A percentile compares a stretch with the other conserved stretches of the same genome.
Evolutionary conservation across 768 basidiomycete species (phyloP).

Genomic region (Tricholoma flavovirens): DNA sequence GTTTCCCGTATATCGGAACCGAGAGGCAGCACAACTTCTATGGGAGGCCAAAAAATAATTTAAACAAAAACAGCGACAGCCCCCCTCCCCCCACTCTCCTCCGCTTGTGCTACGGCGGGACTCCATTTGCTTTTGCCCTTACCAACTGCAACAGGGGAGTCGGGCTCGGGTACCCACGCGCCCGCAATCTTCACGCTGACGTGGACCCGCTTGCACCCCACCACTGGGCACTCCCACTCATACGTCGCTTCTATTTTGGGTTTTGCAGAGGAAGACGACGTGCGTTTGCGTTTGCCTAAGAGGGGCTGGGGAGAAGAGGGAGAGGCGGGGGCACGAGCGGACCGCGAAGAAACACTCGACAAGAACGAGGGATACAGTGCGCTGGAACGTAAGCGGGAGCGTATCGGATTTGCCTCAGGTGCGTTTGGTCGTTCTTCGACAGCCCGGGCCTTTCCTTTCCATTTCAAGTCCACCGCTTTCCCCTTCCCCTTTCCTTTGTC

Average conservation of each 20-base stretch:
- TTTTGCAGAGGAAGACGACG: conserved; percentile 20
- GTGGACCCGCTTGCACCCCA: conserved; percentile 48
- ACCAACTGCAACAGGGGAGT: conserved; percentile 1
- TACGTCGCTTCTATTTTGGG: conserved; percentile 41
- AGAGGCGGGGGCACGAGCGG: conserved; percentile 7
- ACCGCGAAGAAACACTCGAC: not conserved
- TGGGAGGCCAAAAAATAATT: not conserved
- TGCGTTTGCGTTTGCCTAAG: conserved; percentile 17
- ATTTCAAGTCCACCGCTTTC: conserved; percentile 16
- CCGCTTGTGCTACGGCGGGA: conserved; percentile 20
- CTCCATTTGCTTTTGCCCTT: conserved; percentile 15
- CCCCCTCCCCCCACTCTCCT: conserved; percentile 25
- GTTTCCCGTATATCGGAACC: not conserved
- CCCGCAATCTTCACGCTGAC: conserved; percentile 53
- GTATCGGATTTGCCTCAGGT: conserved; percentile 35
- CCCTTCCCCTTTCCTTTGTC: conserved; percentile 7
- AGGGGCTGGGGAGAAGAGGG: conserved; percentile 1
- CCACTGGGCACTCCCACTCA: conserved; percentile 63
- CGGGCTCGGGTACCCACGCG: conserved; percentile 50
- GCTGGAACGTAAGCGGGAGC: conserved; percentile 54
- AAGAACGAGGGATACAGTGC: not conserved
- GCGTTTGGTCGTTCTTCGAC: conserved; percentile 8
- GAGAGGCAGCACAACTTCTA: not conserved
- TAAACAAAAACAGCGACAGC: conserved; percentile 41
- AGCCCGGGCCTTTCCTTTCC: conserved; percentile 34